phyloP scores from a whole-genome alignment of 371 early-diverging fungal species.

The Entomophthora muscae region DNA sequence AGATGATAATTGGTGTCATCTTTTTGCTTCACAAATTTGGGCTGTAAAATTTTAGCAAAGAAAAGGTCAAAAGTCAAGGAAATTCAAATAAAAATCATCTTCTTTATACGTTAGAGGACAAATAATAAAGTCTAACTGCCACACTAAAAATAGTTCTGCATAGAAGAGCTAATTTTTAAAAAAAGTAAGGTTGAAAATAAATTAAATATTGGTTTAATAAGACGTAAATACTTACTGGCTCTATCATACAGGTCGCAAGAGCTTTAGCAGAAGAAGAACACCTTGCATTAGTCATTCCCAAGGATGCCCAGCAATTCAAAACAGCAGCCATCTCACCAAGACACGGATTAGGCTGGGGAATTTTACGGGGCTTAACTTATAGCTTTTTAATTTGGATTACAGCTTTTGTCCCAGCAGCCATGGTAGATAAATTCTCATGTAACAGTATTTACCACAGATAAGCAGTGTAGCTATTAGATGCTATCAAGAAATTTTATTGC shows the following conservation, averaged over 20 bases:
- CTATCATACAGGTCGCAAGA: slow-evolving; percentile 26
- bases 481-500: too few species aligned
- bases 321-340: slow-evolving; percentile 28
- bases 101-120: background rate
- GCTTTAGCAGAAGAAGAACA: slow-evolving; percentile 23
- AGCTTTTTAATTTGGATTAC: slow-evolving; percentile 13
- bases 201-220: background rate
- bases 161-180: background rate
- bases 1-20: slow-evolving; percentile 4
- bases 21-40: background rate
- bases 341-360: slow-evolving; percentile 17
- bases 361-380: slow-evolving; percentile 15
- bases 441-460: too few species aligned
- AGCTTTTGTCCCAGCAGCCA: background rate
- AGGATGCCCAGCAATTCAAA: slow-evolving; percentile 36
- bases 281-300: slow-evolving; percentile 22
- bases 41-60: background rate
- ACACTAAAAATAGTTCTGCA: background rate
- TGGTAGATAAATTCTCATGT: too few species aligned
- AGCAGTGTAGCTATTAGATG: too few species aligned
- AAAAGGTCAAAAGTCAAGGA: background rate
- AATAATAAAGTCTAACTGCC: too few species aligned
- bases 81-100: background rate
- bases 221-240: slow-evolving; percentile 10
- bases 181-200: background rate